These are phyloP conservation scores for Scedosporium apiospermum DNA, from an alignment of 2,329 filamentous ascomycete species.

Conservation along the genomic window DNA sequence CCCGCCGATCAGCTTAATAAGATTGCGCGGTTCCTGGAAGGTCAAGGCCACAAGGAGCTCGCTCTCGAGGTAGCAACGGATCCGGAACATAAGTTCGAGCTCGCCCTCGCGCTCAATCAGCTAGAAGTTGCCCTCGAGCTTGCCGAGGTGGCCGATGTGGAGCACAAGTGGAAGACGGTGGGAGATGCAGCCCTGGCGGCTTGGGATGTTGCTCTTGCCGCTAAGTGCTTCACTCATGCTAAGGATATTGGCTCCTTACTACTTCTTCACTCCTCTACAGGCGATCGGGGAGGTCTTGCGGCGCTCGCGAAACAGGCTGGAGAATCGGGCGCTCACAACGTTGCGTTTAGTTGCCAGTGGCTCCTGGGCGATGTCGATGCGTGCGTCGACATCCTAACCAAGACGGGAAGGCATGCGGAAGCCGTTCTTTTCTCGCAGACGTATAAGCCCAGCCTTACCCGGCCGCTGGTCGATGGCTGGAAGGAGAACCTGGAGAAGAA, in stretches of 20 bases:
- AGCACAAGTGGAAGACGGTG: slow-evolving; percentile 98
- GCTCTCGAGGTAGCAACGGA: slow-evolving; percentile 92
- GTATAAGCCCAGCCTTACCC: slow-evolving; percentile 75
- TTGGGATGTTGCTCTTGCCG: slow-evolving; percentile 82
- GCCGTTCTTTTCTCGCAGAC: slow-evolving; percentile 90
- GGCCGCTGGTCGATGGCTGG: slow-evolving; percentile 64
- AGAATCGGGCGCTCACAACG: slow-evolving; percentile 73
- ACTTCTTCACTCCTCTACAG: slow-evolving; percentile 78
- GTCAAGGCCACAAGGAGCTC: slow-evolving; percentile 92
- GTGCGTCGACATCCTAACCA: slow-evolving; percentile 69
- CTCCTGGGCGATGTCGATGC: slow-evolving; percentile 72
- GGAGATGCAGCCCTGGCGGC: slow-evolving; percentile 79
- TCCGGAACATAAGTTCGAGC: slow-evolving; percentile 90
- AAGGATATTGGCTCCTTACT: slow-evolving; percentile 86
- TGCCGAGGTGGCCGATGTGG: slow-evolving; percentile 71
- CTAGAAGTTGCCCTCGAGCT: slow-evolving; percentile 79
- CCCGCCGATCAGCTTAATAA: slow-evolving; percentile 95
- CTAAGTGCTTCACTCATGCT: slow-evolving; percentile 86
- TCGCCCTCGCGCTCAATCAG: slow-evolving; percentile 74
- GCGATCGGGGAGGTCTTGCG: slow-evolving; percentile 64
- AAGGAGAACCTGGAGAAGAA: slow-evolving; percentile 73
- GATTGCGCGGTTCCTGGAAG: slow-evolving; percentile 93
- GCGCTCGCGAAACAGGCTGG: slow-evolving; percentile 67
- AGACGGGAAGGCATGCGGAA: slow-evolving; percentile 73
- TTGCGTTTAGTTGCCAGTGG: slow-evolving; percentile 88